Conservation (phyloP, 352 stramenopile species). For the Thalassiosira hispida region DNA sequence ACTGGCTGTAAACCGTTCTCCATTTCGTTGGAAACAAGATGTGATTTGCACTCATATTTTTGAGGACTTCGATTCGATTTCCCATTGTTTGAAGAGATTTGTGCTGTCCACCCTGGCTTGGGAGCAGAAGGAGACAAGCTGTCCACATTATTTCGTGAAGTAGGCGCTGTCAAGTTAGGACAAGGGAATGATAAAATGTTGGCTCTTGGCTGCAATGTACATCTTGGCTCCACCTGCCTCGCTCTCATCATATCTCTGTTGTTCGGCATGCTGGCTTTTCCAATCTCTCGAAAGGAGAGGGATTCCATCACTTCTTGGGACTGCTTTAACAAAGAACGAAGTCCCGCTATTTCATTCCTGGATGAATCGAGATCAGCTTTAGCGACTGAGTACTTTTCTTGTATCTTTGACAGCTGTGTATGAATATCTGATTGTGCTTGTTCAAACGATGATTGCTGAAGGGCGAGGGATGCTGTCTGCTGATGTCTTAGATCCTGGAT, state of each 20-base stretch:
- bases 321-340: slow-evolving; percentile 50
- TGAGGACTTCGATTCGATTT: neutral
- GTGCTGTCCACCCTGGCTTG: neutral
- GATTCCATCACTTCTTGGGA: slow-evolving; percentile 50
- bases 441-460: slow-evolving; percentile 21
- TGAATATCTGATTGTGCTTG: slow-evolving; percentile 9
- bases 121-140: neutral
- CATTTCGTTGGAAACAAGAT: neutral
- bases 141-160: neutral
- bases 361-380: slow-evolving; percentile 26
- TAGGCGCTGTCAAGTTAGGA: neutral
- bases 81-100: neutral
- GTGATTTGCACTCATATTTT: neutral
- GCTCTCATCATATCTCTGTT: neutral
- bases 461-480: neutral
- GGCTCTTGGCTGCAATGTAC: neutral
- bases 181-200: neutral
- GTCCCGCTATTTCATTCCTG: slow-evolving; percentile 39
- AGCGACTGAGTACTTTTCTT: slow-evolving; percentile 14
- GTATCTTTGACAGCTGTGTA: slow-evolving; percentile 7
- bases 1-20: neutral
- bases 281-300: slow-evolving; percentile 42
- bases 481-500: slow-evolving; percentile 18
- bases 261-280: slow-evolving; percentile 2
- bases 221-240: neutral